Conservation (phyloP, 331 rosid genomes). For the Prunus yedoensis region DNA sequence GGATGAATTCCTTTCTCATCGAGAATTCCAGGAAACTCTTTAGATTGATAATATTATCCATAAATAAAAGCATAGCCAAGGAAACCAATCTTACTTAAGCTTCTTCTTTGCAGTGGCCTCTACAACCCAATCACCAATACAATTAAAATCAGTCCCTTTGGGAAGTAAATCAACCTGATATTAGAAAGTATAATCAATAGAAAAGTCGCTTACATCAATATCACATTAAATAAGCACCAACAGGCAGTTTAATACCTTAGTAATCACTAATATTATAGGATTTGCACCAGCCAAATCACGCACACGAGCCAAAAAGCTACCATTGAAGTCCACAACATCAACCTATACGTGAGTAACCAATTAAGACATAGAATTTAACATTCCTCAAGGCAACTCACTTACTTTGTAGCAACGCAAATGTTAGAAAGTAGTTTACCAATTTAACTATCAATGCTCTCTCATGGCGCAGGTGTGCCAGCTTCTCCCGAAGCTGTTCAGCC, state of each 20-base stretch:
- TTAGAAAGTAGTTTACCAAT: conserved; percentile 48
- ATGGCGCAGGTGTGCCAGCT: conserved; percentile 70
- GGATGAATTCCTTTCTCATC: neutral
- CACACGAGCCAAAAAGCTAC: conserved; percentile 84
- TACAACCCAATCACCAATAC: conserved; percentile 93
- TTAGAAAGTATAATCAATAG: conserved; percentile 14
- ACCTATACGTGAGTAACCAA: conserved; percentile 55
- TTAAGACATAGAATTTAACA: conserved; percentile 8
- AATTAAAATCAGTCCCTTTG: conserved; percentile 83
- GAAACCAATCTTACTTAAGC: conserved; percentile 61
- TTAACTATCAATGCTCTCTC: conserved; percentile 79
- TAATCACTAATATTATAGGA: conserved; percentile 86
- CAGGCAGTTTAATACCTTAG: conserved; percentile 58
- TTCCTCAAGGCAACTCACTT: conserved; percentile 15
- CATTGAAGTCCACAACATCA: conserved; percentile 93
- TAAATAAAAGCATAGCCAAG: neutral
- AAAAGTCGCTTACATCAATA: neutral
- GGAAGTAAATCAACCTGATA: conserved; percentile 89
- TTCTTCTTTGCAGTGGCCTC: conserved; percentile 82
- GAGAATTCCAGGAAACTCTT: neutral
- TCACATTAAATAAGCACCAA: neutral
- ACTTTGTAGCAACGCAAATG: conserved; percentile 10
- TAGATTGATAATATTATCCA: neutral
- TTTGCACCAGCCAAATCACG: conserved; percentile 96
- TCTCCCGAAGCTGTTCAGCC: conserved; percentile 84